Percentiles rank a stretch among this genome's conserved stretches.
These are phyloP conservation scores for Mortierella polycephala DNA, from an alignment of 371 early-diverging fungal species.

Conservation along the genomic window DNA sequence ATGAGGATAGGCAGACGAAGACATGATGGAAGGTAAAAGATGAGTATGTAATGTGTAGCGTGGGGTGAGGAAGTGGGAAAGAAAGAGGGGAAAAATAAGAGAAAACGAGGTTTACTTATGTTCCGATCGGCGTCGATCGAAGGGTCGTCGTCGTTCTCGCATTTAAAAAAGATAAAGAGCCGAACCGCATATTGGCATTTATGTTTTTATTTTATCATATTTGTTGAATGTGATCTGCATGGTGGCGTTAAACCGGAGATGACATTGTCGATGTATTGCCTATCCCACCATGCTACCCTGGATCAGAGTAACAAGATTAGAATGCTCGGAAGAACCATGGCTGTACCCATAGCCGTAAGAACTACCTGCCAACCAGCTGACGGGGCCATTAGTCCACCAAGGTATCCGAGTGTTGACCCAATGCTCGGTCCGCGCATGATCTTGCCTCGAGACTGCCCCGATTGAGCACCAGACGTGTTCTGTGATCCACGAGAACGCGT, in stretches of 20 bases:
- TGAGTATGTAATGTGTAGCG: background rate
- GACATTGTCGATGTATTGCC: too few relatives aligned
- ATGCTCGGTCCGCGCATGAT: background rate
- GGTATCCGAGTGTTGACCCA: constrained; percentile 1
- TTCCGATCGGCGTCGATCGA: too few relatives aligned
- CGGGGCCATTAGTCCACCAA: constrained; percentile 1
- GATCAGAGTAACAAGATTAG: constrained; percentile 1
- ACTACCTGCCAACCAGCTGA: background rate
- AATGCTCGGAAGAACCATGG: constrained; percentile 8
- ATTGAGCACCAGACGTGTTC: constrained; percentile 23
- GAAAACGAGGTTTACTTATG: background rate
- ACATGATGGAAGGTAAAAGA: constrained; percentile 13
- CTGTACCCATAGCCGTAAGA: background rate
- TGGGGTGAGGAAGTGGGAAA: background rate
- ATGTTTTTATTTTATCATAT: too few relatives aligned
- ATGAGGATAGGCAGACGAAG: constrained; percentile 34
- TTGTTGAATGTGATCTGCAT: too few relatives aligned
- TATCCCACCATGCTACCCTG: too few relatives aligned
- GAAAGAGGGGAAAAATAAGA: background rate
- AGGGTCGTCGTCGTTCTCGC: too few relatives aligned
- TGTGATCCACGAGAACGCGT: constrained; percentile 11
- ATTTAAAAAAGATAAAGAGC: too few relatives aligned
- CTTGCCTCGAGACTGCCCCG: constrained; percentile 1
- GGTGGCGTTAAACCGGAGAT: too few relatives aligned
- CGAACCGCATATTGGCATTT: too few relatives aligned